Percentiles rank a stretch among this genome's conserved stretches.
Conservation (phyloP, 202 grass and related monocot species). For the Eragrostis tef region DNA sequence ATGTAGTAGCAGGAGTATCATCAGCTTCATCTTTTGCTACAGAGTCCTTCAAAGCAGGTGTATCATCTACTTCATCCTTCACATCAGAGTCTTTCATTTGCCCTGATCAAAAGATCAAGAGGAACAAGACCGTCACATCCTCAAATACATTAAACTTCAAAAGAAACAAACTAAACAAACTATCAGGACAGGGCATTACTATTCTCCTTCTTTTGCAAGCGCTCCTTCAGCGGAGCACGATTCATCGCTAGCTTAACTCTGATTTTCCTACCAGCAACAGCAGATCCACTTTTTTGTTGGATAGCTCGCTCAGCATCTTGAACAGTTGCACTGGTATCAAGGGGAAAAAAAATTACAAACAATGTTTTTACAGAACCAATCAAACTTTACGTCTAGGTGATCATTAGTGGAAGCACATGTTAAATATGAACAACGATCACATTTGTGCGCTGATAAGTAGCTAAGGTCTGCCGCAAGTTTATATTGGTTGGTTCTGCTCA, state of each 20-base stretch:
- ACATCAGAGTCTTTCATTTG: slow-evolving; percentile 40
- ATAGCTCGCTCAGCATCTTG: slow-evolving; percentile 82
- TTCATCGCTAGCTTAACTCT: slow-evolving; percentile 82
- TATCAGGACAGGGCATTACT: slow-evolving; percentile 50
- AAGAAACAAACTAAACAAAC: slow-evolving; percentile 16
- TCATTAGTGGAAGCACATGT: slow-evolving; percentile 15
- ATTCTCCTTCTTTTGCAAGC: slow-evolving; percentile 61
- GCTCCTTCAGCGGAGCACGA: slow-evolving; percentile 69
- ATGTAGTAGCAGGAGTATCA: slow-evolving; percentile 33
- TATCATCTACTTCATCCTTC: slow-evolving; percentile 39
- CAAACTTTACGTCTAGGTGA: not conserved
- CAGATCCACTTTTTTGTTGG: slow-evolving; percentile 75
- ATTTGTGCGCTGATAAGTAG: not conserved
- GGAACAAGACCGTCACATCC: slow-evolving; percentile 16
- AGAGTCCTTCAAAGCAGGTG: not conserved
- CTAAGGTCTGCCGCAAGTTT: not conserved
- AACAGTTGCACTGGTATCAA: slow-evolving; percentile 68
- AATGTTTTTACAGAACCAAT: not conserved
- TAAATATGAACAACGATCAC: slow-evolving; percentile 1
- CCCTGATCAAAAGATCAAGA: slow-evolving; percentile 38
- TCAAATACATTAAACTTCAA: slow-evolving; percentile 11
- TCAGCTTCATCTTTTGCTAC: slow-evolving; percentile 39
- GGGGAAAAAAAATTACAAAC: slow-evolving; percentile 33
- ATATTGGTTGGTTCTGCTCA: not conserved
- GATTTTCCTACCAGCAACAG: slow-evolving; percentile 78